A percentile compares a stretch with the other conserved stretches of the same genome.
Evolutionary conservation across 1,284 basidiomycete genomes (phyloP).

Genomic region (Naganishia sp.): DNA sequence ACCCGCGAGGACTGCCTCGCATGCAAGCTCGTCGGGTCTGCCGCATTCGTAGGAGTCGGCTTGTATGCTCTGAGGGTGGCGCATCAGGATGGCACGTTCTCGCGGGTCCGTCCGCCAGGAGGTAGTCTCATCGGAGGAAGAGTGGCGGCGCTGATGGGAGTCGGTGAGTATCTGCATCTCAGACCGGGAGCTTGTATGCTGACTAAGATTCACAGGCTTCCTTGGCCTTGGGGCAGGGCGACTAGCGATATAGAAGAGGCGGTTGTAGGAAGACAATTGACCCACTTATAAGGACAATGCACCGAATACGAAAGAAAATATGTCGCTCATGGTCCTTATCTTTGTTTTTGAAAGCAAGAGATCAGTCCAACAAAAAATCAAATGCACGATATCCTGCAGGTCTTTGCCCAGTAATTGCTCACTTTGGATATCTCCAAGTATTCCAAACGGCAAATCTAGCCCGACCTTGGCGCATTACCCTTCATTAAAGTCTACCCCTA

Average conservation of each 20-base stretch:
- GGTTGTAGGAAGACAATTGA: background rate
- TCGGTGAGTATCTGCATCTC: constrained; percentile 3
- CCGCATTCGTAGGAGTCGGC: constrained; percentile 48
- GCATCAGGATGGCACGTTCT: constrained; percentile 45
- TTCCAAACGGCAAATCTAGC: too few species aligned
- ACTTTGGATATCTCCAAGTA: too few species aligned
- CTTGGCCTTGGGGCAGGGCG: constrained; percentile 17
- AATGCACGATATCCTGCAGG: too few species aligned
- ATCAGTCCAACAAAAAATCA: too few species aligned
- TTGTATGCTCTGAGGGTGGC: constrained; percentile 48
- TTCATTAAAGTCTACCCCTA: too few species aligned
- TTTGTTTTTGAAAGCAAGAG: too few species aligned
- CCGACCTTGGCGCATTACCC: too few species aligned
- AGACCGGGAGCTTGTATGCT: background rate
- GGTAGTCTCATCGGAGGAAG: constrained; percentile 20
- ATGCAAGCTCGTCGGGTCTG: constrained; percentile 48
- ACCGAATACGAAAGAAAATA: background rate
- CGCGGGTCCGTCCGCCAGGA: constrained; percentile 41
- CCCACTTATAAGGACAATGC: background rate
- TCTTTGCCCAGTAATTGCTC: too few species aligned
- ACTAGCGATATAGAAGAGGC: constrained; percentile 10
- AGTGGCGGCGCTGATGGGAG: constrained; percentile 21
- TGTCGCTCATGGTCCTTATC: too few species aligned
- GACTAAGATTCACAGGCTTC: background rate
- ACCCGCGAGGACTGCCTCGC: constrained; percentile 31